These are phyloP conservation scores for Eutrema salsugineum DNA, from an alignment of 441 rosid species.

Conservation along the genomic window DNA sequence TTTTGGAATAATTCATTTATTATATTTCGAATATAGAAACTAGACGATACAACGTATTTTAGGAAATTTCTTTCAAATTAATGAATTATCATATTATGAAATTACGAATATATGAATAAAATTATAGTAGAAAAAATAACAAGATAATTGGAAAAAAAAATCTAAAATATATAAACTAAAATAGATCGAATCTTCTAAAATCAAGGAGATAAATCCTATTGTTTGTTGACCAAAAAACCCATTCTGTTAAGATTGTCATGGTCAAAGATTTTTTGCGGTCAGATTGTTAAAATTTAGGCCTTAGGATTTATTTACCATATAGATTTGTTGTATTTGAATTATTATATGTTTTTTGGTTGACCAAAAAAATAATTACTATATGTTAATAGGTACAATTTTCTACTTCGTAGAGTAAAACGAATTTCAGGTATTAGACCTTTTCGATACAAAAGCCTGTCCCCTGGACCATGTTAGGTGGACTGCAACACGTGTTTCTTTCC, in stretches of 20 bases:
- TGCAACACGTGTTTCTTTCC: constrained; percentile 6
- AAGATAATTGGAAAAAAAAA: not conserved
- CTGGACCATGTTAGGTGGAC: constrained; percentile 24
- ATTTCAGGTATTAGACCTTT: not conserved
- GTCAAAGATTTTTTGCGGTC: too few relatives aligned
- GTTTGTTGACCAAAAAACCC: not conserved
- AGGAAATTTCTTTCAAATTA: too few relatives aligned
- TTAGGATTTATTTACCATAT: not conserved
- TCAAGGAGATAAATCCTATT: not conserved
- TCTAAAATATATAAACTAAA: not conserved
- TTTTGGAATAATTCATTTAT: too few relatives aligned
- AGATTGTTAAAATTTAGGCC: not conserved
- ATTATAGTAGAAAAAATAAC: too few relatives aligned
- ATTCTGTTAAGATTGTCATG: not conserved
- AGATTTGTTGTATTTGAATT: not conserved
- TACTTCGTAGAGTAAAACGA: not conserved
- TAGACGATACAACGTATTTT: too few relatives aligned
- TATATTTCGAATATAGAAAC: too few relatives aligned
- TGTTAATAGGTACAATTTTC: not conserved
- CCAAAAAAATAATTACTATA: not conserved
- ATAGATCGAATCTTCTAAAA: not conserved
- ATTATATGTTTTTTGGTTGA: not conserved
- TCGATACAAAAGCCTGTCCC: not conserved
- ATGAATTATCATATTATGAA: not conserved
- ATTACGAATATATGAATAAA: not conserved